A percentile compares a stretch with the other conserved stretches of the same genome.
These are phyloP conservation scores for Taphrina pruni DNA, from an alignment of 1,139 yeast species.

Conservation along the genomic window DNA sequence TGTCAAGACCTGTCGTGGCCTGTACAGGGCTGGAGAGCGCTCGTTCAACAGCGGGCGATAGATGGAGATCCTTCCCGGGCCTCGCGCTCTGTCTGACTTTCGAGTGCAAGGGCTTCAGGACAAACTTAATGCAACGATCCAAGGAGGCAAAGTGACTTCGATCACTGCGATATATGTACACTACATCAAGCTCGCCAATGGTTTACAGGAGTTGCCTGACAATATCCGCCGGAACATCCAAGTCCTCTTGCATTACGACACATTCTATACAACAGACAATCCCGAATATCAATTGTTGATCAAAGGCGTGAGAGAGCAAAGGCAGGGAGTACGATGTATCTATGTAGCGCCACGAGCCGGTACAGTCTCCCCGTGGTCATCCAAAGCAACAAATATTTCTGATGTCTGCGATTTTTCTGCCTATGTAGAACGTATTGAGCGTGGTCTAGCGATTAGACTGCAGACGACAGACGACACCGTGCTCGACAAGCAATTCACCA, in stretches of 20 bases:
- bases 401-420: slow-evolving; percentile 81
- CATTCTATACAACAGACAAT: slow-evolving; percentile 64
- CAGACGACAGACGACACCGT: slow-evolving; percentile 49
- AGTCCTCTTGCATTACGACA: slow-evolving; percentile 75
- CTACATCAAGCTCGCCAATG: slow-evolving; percentile 61
- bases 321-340: slow-evolving; percentile 56
- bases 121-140: not conserved
- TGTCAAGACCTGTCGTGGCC: too few relatives aligned
- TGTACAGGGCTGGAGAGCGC: too few relatives aligned
- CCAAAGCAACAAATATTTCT: slow-evolving; percentile 95
- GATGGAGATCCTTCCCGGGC: slow-evolving; percentile 61
- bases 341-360: slow-evolving; percentile 91
- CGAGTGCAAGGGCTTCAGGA: slow-evolving; percentile 71
- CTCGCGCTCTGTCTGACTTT: slow-evolving; percentile 85
- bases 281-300: slow-evolving; percentile 59
- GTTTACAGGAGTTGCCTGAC: slow-evolving; percentile 50
- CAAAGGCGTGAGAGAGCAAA: slow-evolving; percentile 49
- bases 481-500: slow-evolving; percentile 48
- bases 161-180: slow-evolving; percentile 81
- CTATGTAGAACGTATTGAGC: slow-evolving; percentile 80
- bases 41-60: not conserved
- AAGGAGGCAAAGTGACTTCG: slow-evolving; percentile 57
- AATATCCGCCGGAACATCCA: slow-evolving; percentile 54
- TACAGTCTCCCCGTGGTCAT: slow-evolving; percentile 98
- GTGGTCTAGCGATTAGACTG: slow-evolving; percentile 80